A percentile compares a stretch with the other conserved stretches of the same genome.
Evolutionary conservation across 495 filamentous ascomycete genomes (phyloP).

Genomic region (Aspergillus bertholletiae): DNA sequence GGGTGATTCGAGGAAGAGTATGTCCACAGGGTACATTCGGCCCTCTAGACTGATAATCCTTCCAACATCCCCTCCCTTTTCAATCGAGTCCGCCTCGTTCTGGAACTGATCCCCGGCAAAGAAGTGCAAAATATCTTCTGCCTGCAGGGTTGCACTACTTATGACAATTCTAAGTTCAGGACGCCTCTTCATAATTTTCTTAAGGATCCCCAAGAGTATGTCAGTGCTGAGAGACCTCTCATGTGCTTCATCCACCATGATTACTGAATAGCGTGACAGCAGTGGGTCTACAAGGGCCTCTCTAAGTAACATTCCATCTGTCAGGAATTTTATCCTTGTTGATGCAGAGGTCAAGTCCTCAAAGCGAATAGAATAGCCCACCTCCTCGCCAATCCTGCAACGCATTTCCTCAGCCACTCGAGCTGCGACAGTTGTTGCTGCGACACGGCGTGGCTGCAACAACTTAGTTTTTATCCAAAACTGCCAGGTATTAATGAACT

Average conservation of each 20-base stretch:
- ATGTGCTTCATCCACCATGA: conserved; percentile 99
- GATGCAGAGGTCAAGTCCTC: conserved; percentile 88
- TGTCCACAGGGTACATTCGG: conserved; percentile 87
- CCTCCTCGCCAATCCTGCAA: conserved; percentile 86
- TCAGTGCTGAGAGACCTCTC: conserved; percentile 94
- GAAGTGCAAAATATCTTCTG: conserved; percentile 82
- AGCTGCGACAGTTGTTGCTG: conserved; percentile 86
- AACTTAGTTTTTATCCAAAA: not conserved
- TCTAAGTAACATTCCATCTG: conserved; percentile 89
- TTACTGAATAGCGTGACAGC: conserved; percentile 87
- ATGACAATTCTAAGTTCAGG: conserved; percentile 85
- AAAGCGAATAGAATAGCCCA: conserved; percentile 95
- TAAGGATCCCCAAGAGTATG: conserved; percentile 86
- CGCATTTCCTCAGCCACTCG: conserved; percentile 93
- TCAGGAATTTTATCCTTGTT: conserved; percentile 93
- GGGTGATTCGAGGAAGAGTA: conserved; percentile 76
- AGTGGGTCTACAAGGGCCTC: conserved; percentile 93
- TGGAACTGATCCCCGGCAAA: conserved; percentile 57
- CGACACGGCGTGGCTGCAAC: conserved; percentile 79
- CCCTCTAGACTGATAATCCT: conserved; percentile 88
- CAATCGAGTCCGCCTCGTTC: conserved; percentile 32
- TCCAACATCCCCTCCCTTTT: conserved; percentile 47
- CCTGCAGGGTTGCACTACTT: conserved; percentile 92
- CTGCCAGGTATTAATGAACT: not conserved
- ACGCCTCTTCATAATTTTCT: conserved; percentile 83